Evolutionary conservation across 106 monocot genomes (phyloP).

Genomic region (Dendrobium catenatum): DNA sequence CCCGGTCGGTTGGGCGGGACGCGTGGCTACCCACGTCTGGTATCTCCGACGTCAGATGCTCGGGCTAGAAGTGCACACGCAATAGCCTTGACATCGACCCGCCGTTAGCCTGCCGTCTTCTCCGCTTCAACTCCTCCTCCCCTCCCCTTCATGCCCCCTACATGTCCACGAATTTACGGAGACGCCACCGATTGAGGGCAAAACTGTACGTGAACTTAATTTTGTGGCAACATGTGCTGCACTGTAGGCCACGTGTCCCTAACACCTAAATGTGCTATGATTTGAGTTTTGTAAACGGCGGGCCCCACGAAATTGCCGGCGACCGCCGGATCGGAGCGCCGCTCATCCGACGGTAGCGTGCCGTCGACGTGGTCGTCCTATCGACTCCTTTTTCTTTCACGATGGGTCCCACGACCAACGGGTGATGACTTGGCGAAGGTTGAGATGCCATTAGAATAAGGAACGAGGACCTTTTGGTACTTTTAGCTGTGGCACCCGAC

Average conservation of each 20-base stretch:
- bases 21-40: neutral
- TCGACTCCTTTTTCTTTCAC: neutral
- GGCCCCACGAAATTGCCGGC: neutral
- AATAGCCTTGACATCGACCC: neutral
- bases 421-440: neutral
- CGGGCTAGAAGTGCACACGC: neutral
- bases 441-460: neutral
- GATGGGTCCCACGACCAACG: neutral
- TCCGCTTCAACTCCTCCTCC: neutral
- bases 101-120: neutral
- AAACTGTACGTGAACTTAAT: neutral
- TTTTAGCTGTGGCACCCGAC: neutral
- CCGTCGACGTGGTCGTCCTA: neutral
- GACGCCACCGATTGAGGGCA: too few species aligned
- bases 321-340: neutral
- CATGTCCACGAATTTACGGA: neutral
- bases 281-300: neutral
- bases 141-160: neutral
- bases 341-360: neutral
- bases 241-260: neutral
- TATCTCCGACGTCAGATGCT: neutral
- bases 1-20: neutral
- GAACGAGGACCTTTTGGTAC: slow-evolving; percentile 6
- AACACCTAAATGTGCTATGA: neutral
- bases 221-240: neutral